Conservation (phyloP, 345 rosid genomes). For the Anacardium occidentale region DNA sequence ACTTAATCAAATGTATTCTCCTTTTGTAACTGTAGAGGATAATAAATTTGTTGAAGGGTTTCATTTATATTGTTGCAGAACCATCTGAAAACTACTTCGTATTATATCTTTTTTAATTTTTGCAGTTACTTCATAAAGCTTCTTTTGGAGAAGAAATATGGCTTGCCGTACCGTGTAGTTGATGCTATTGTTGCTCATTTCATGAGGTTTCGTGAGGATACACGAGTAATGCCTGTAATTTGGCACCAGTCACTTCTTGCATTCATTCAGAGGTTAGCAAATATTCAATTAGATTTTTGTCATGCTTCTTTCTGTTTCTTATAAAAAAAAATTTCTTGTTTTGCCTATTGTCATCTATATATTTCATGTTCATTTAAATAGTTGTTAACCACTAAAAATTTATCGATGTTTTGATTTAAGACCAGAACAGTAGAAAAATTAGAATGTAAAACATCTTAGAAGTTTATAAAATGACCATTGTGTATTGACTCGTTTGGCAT, state of each 20-base stretch:
- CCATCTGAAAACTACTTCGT: conserved; percentile 5
- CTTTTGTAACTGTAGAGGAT: not conserved
- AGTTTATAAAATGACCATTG: too few species aligned
- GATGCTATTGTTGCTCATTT: conserved; percentile 82
- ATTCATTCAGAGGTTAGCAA: conserved; percentile 76
- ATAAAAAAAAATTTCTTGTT: too few species aligned
- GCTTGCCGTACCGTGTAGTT: conserved; percentile 77
- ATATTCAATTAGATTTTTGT: not conserved
- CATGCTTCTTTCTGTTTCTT: not conserved
- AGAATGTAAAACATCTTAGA: too few species aligned
- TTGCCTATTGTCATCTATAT: not conserved
- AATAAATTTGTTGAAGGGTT: not conserved
- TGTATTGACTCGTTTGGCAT: too few species aligned
- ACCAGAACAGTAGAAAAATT: too few species aligned
- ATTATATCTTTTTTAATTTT: not conserved
- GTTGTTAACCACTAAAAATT: not conserved
- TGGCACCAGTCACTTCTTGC: conserved; percentile 98
- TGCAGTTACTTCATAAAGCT: conserved; percentile 90
- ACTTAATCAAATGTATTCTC: not conserved
- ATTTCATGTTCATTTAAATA: not conserved
- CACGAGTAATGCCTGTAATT: conserved; percentile 91
- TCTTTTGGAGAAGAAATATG: conserved; percentile 88
- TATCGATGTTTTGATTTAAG: not conserved
- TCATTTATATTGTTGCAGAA: conserved; percentile 8
- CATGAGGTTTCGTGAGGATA: conserved; percentile 71